A percentile compares a stretch with the other conserved stretches of the same genome.
phyloP scores from a whole-genome alignment of 495 filamentous ascomycete genomes.

The Cercophora scortea region DNA sequence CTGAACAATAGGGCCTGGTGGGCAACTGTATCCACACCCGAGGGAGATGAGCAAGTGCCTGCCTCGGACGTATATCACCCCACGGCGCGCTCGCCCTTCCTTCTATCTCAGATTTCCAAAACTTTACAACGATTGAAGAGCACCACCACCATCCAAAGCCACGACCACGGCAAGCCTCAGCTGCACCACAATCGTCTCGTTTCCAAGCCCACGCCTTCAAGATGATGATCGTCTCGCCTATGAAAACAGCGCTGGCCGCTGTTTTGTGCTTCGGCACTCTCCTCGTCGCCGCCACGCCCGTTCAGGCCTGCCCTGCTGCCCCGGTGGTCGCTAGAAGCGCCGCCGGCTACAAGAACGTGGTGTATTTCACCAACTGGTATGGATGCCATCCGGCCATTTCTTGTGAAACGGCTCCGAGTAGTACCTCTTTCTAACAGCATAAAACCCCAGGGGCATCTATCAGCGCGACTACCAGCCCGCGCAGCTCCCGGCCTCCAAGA shows the following conservation, averaged over 20 bases:
- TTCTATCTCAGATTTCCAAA: too few species aligned
- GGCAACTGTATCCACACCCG: too few species aligned
- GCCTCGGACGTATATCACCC: too few species aligned
- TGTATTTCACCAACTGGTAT: slow-evolving; percentile 44
- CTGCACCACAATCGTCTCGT: too few species aligned
- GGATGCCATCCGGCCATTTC: neutral
- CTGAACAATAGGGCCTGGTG: too few species aligned
- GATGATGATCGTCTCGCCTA: slow-evolving; percentile 5
- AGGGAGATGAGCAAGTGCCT: too few species aligned
- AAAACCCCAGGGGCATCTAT: slow-evolving; percentile 63
- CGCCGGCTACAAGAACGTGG: slow-evolving; percentile 31
- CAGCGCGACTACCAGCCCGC: slow-evolving; percentile 72
- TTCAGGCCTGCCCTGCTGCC: neutral
- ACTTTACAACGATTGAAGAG: too few species aligned
- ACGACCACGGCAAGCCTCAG: too few species aligned
- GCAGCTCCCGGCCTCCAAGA: slow-evolving; percentile 67
- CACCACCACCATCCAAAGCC: too few species aligned
- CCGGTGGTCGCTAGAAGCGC: neutral
- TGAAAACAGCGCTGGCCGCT: slow-evolving; percentile 9
- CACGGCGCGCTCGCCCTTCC: too few species aligned
- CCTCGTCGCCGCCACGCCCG: slow-evolving; percentile 1
- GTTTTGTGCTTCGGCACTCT: slow-evolving; percentile 9
- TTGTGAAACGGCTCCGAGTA: neutral
- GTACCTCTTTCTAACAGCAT: neutral
- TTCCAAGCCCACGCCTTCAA: neutral